Percentiles rank a stretch among this genome's conserved stretches.
Evolutionary conservation across 1,284 basidiomycete species (phyloP).

Genomic region (Athelia sp.): DNA sequence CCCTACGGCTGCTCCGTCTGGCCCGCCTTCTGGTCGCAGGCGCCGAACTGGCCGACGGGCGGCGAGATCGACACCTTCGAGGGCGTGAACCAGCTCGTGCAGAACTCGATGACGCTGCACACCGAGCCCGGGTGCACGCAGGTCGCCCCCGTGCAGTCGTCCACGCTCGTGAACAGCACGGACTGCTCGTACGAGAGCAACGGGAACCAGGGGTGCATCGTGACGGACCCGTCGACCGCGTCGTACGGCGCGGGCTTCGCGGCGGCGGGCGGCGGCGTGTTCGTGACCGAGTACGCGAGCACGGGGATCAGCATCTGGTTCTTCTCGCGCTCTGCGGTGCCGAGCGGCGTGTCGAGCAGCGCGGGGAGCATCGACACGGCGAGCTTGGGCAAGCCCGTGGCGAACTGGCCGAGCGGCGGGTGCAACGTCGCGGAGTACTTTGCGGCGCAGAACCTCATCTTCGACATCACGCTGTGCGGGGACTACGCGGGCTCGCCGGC

Average conservation of each 20-base stretch:
- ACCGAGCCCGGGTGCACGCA: conserved; percentile 58
- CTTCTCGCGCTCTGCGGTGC: conserved; percentile 60
- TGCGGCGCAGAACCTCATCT: conserved; percentile 59
- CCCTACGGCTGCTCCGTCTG: too few species aligned
- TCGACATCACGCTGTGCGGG: conserved; percentile 76
- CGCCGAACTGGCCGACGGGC: conserved; percentile 57
- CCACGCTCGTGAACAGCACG: conserved; percentile 50
- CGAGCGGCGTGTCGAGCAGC: conserved; percentile 47
- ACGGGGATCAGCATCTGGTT: conserved; percentile 71
- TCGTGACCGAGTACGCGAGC: conserved; percentile 64
- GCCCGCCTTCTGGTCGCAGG: conserved; percentile 68
- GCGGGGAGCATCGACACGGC: conserved; percentile 56
- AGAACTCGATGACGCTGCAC: conserved; percentile 69
- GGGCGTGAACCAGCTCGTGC: conserved; percentile 58
- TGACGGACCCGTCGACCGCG: conserved; percentile 43
- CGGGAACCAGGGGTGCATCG: conserved; percentile 58
- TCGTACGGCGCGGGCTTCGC: conserved; percentile 68
- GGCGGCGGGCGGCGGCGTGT: conserved; percentile 62
- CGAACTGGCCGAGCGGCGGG: conserved; percentile 56
- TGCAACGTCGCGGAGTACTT: conserved; percentile 64
- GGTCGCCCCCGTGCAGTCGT: conserved; percentile 42
- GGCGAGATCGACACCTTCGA: conserved; percentile 78
- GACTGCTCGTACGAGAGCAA: conserved; percentile 55
- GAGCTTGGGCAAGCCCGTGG: conserved; percentile 62
- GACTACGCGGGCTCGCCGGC: conserved; percentile 36